Evolutionary conservation across 768 basidiomycete genomes (phyloP).

Genomic region (Hortiboletus flavorubellus): DNA sequence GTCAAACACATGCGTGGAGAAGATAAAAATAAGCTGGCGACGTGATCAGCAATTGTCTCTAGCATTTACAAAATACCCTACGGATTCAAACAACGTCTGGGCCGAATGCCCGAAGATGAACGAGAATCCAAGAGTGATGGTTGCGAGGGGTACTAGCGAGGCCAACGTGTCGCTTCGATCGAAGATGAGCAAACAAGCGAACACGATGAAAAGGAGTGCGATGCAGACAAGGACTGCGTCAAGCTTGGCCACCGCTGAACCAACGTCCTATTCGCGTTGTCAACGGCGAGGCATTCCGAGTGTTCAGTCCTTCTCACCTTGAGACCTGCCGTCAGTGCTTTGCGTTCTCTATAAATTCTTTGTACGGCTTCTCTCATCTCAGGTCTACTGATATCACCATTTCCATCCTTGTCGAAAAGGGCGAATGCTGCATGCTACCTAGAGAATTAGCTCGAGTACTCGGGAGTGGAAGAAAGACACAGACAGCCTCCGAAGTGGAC

Average conservation of each 20-base stretch:
- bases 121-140: conserved; percentile 78
- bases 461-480: neutral
- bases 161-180: conserved; percentile 60
- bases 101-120: conserved; percentile 86
- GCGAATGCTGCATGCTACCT: conserved; percentile 61
- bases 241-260: conserved; percentile 70
- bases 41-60: neutral
- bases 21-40: conserved; percentile 73
- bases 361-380: conserved; percentile 86
- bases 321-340: conserved; percentile 63
- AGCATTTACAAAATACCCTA: conserved; percentile 29
- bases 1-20: conserved; percentile 83
- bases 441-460: neutral
- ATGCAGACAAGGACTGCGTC: conserved; percentile 68
- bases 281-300: neutral
- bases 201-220: conserved; percentile 56
- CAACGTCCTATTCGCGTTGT: conserved; percentile 51
- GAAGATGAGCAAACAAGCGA: conserved; percentile 74
- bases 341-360: conserved; percentile 75
- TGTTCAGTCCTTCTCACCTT: conserved; percentile 43
- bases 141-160: conserved; percentile 76
- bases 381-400: conserved; percentile 71
- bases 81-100: conserved; percentile 74
- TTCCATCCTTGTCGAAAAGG: conserved; percentile 78
- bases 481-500: conserved; percentile 65